Conservation (phyloP, 768 basidiomycete genomes). For the Suillus fuscotomentosus region DNA sequence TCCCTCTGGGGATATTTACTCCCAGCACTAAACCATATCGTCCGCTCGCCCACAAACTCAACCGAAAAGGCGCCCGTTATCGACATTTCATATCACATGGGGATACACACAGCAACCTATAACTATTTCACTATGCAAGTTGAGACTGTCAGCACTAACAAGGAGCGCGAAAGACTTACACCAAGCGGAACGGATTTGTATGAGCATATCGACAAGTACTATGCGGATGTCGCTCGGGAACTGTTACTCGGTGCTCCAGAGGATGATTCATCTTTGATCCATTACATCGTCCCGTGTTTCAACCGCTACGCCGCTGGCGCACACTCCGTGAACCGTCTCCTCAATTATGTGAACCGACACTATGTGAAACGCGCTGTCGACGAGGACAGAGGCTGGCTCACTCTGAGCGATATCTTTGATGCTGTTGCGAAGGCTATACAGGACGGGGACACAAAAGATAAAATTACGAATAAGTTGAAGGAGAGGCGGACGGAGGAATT, state of each 20-base stretch:
- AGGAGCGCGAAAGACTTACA: constrained; percentile 27
- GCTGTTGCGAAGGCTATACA: constrained; percentile 52
- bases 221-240: constrained; percentile 58
- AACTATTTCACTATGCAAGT: constrained; percentile 72
- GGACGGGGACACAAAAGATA: constrained; percentile 56
- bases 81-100: constrained; percentile 70
- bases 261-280: constrained; percentile 64
- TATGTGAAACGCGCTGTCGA: constrained; percentile 76
- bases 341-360: constrained; percentile 71
- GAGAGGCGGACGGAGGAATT: constrained; percentile 63
- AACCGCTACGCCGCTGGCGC: constrained; percentile 68
- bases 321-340: constrained; percentile 65
- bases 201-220: constrained; percentile 71
- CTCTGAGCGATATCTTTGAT: constrained; percentile 62
- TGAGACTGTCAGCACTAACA: constrained; percentile 41
- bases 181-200: constrained; percentile 68
- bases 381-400: constrained; percentile 78
- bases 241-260: constrained; percentile 60
- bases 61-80: constrained; percentile 64
- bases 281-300: constrained; percentile 72
- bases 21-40: constrained; percentile 75
- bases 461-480: constrained; percentile 54
- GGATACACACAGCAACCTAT: constrained; percentile 80
- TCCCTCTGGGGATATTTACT: constrained; percentile 74
- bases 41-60: constrained; percentile 64